Conservation (phyloP, 768 basidiomycete species). For the Ramaria rubella region DNA sequence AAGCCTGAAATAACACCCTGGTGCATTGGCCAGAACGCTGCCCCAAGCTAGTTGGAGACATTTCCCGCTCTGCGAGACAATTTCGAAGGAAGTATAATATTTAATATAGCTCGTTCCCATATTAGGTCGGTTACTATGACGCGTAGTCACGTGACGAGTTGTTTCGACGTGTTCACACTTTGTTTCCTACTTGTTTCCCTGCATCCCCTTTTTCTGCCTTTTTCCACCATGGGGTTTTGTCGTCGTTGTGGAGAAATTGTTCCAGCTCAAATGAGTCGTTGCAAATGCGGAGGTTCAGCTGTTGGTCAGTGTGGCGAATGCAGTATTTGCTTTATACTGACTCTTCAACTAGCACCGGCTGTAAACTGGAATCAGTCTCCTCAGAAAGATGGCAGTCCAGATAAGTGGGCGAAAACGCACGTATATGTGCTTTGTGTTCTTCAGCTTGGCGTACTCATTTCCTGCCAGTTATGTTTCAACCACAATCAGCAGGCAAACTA, state of each 20-base stretch:
- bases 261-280: slow-evolving; percentile 43
- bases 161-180: not conserved
- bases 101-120: too few relatives aligned
- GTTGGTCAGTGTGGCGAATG: slow-evolving; percentile 52
- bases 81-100: too few relatives aligned
- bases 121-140: too few relatives aligned
- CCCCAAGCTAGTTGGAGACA: not conserved
- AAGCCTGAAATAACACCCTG: not conserved
- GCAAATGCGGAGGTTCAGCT: slow-evolving; percentile 72
- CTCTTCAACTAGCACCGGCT: slow-evolving; percentile 46
- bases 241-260: slow-evolving; percentile 83
- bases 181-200: not conserved
- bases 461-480: not conserved
- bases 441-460: slow-evolving; percentile 20
- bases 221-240: slow-evolving; percentile 69
- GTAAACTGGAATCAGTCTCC: slow-evolving; percentile 55
- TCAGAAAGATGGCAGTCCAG: slow-evolving; percentile 38
- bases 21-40: not conserved
- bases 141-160: not conserved
- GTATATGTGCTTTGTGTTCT: slow-evolving; percentile 39
- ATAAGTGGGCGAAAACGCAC: slow-evolving; percentile 79
- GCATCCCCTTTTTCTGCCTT: not conserved
- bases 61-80: not conserved
- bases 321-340: not conserved
- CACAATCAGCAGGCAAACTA: slow-evolving; percentile 5